A percentile compares a stretch with the other conserved stretches of the same genome.
phyloP scores from a whole-genome alignment of 1,284 basidiomycete species.

The Puccinia coronata region DNA sequence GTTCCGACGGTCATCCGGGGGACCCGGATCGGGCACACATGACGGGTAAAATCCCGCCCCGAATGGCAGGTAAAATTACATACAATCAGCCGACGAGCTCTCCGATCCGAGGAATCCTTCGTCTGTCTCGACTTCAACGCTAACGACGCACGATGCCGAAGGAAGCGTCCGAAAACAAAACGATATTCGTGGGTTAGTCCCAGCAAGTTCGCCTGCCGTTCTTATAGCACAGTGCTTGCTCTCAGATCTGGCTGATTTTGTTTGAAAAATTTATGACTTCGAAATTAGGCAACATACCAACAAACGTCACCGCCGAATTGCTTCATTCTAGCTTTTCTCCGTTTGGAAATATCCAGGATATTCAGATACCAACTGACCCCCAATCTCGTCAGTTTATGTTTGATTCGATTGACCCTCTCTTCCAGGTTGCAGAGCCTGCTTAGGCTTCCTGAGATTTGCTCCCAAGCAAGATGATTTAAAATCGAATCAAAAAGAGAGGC shows the following conservation, averaged over 20 bases:
- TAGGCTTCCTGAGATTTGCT: neutral
- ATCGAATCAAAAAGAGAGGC: neutral
- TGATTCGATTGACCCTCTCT: neutral
- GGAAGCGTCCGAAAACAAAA: neutral
- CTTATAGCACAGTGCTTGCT: neutral
- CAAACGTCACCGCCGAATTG: constrained; percentile 52
- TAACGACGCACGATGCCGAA: neutral
- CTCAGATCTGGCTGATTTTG: neutral
- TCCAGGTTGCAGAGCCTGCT: neutral
- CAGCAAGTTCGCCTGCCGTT: neutral
- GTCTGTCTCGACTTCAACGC: too few species aligned
- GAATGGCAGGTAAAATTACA: too few species aligned
- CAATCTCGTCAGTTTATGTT: constrained; percentile 50
- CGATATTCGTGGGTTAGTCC: constrained; percentile 8
- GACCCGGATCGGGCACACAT: too few species aligned
- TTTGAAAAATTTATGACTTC: neutral
- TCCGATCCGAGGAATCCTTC: too few species aligned
- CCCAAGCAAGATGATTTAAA: neutral
- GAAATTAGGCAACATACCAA: constrained; percentile 53
- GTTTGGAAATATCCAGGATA: constrained; percentile 56
- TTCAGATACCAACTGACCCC: constrained; percentile 56
- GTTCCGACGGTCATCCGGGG: too few species aligned
- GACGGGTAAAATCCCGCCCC: too few species aligned
- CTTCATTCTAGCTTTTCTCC: constrained; percentile 55
- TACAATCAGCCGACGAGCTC: too few species aligned